These are phyloP conservation scores for Septoria linicola DNA, from an alignment of 2,329 filamentous ascomycete species.

Conservation along the genomic window DNA sequence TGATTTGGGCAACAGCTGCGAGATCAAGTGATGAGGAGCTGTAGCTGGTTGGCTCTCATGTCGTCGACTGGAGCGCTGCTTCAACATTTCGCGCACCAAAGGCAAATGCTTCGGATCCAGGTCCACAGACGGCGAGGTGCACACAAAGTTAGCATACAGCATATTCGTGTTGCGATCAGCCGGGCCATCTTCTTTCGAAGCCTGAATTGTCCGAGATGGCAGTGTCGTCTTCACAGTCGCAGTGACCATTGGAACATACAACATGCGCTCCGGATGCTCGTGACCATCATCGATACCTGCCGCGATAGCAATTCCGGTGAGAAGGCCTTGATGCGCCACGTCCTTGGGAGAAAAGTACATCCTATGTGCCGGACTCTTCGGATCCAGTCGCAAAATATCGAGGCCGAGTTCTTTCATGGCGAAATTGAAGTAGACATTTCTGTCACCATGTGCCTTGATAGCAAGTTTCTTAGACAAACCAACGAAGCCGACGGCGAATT, in stretches of 20 bases:
- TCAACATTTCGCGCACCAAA: constrained; percentile 73
- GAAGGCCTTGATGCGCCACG: constrained; percentile 88
- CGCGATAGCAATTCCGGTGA: constrained; percentile 88
- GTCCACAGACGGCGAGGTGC: constrained; percentile 93
- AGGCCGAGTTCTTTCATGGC: constrained; percentile 96
- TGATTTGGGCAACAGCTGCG: constrained; percentile 87
- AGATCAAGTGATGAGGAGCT: constrained; percentile 66
- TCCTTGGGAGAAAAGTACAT: constrained; percentile 97
- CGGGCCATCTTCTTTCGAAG: constrained; percentile 66
- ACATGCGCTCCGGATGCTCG: constrained; percentile 76
- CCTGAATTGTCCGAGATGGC: constrained; percentile 87
- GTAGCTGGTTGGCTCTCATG: constrained; percentile 10
- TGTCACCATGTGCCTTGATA: constrained; percentile 63
- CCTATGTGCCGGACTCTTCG: constrained; percentile 87
- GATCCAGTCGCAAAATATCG: constrained; percentile 86
- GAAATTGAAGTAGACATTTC: constrained; percentile 77
- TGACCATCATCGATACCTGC: constrained; percentile 89
- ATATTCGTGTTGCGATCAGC: constrained; percentile 92
- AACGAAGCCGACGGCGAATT: constrained; percentile 89
- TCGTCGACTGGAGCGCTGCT: constrained; percentile 36
- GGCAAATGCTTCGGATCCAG: constrained; percentile 89
- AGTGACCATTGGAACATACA: constrained; percentile 97
- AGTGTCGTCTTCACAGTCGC: constrained; percentile 92
- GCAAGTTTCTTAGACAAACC: constrained; percentile 79
- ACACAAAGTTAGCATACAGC: constrained; percentile 90